Conservation (phyloP, 768 basidiomycete species). For the Mrakia gelida region DNA sequence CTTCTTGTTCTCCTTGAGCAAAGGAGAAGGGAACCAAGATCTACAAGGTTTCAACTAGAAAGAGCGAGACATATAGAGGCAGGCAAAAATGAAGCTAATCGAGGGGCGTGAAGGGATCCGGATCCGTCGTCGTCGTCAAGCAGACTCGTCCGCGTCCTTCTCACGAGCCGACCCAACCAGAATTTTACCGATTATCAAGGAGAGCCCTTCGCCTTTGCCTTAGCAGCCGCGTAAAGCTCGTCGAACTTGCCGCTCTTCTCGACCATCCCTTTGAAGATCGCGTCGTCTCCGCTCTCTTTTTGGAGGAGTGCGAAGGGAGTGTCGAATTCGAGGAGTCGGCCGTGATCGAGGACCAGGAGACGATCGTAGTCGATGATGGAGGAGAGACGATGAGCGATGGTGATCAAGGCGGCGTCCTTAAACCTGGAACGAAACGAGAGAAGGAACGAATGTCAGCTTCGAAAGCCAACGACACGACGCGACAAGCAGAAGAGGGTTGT, state of each 20-base stretch:
- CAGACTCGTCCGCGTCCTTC: too few species aligned
- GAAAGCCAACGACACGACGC: background rate
- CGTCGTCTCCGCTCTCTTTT: constrained; percentile 38
- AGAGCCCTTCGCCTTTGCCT: background rate
- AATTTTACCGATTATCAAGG: background rate
- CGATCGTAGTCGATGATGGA: constrained; percentile 41
- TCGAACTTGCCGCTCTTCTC: constrained; percentile 43
- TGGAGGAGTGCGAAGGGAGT: constrained; percentile 39
- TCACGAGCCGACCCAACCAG: too few species aligned
- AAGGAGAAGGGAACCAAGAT: too few species aligned
- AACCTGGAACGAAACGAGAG: background rate
- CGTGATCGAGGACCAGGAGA: constrained; percentile 43
- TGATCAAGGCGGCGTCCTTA: background rate
- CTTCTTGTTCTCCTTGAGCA: background rate
- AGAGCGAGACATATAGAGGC: too few species aligned
- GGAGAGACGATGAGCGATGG: background rate
- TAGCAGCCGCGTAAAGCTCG: constrained; percentile 40
- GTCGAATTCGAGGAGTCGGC: constrained; percentile 44
- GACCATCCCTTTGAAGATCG: constrained; percentile 38
- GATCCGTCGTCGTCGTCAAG: too few species aligned
- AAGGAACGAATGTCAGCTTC: background rate
- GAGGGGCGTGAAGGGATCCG: too few species aligned
- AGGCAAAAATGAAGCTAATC: too few species aligned
- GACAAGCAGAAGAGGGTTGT: background rate
- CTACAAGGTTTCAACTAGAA: too few species aligned